Evolutionary conservation across 2,329 filamentous ascomycete species (phyloP), one percentile per base, ranked within the genome.

Genomic region (Alternaria novae-zelandiae): DNA sequence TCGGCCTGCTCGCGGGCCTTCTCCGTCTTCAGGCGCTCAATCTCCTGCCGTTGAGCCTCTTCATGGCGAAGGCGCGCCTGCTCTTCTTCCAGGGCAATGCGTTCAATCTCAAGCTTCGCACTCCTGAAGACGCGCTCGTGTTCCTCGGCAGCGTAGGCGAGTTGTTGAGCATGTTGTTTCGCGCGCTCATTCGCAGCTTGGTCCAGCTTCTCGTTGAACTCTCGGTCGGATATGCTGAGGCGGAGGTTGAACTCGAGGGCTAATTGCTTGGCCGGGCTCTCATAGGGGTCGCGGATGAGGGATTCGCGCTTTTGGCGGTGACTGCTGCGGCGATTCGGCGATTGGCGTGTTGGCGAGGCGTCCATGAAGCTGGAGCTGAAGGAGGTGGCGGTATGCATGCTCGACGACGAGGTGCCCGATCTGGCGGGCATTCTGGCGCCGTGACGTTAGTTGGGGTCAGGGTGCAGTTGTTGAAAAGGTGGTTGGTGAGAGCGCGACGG

Each of bases 71-170:
- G 64, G 12, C 74, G 69, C 61, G 78, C 72, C 25, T 75, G 72
- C 64, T 82, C 76, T 43, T 81, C 72, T 74, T 85, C 80, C 8
- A 83, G 67, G 20, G 81, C 75, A 61, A 87, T 79, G n/a, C 82
- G 80, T 44, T 85, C 79, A n/a, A 87, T 70, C 17, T 83, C 85
- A 20, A 84, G 81, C 71, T 87, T 83, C 4, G 87, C 87, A 54
- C 84, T 83, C 56, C 83, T 80, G 49, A 84, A 85, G 11, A 95
- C 86, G 26, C 87, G 85, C 41, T 91, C 87, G 76, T 94, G 91
- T 72, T 90, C 87, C 13, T 84, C 83, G 53, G 88, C 87, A 5
- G 90, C 90, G 50, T 86, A 86, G 49, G 86, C 87, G 15, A 95
- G 85, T 13, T 90, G 90, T 69, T 89, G 86, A 61, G 86, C 85